These are phyloP conservation scores for Arxiozyma slooffiae DNA, from an alignment of 1,139 yeast species.

Conservation along the genomic window DNA sequence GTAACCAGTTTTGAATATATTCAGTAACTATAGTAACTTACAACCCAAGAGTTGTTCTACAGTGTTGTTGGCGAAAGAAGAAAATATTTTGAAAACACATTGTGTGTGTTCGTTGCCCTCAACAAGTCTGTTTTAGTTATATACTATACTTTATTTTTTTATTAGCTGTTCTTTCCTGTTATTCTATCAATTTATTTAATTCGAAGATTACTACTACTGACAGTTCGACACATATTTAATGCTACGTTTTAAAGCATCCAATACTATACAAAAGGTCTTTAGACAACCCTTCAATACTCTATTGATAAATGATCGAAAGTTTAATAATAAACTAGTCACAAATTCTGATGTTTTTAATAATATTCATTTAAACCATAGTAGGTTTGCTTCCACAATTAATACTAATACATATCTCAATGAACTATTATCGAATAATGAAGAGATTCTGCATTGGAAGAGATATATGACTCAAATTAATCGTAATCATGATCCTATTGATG, in stretches of 20 bases:
- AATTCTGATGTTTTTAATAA: not conserved
- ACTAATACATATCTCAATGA: slow-evolving; percentile 1
- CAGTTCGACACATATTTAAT: not conserved
- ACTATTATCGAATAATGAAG: not conserved
- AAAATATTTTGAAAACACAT: too few species aligned
- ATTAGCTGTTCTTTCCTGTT: not conserved
- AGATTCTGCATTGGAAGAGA: slow-evolving; percentile 2
- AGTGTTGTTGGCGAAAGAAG: too few species aligned
- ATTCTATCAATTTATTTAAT: too few species aligned
- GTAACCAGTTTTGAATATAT: too few species aligned
- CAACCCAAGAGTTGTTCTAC: not conserved
- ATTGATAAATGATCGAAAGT: not conserved
- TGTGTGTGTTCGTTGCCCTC: not conserved
- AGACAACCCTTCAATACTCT: not conserved
- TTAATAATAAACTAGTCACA: not conserved
- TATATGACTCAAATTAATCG: slow-evolving; percentile 1
- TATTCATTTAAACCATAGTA: not conserved
- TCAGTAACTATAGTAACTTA: too few species aligned
- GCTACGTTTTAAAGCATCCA: not conserved
- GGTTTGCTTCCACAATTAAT: not conserved
- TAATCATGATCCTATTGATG: not conserved
- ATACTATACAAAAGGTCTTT: not conserved
- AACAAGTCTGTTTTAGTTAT: not conserved
- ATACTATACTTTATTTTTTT: not conserved
- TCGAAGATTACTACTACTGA: not conserved